Conservation (phyloP, 805 yeast species). For the Candida piceae region DNA sequence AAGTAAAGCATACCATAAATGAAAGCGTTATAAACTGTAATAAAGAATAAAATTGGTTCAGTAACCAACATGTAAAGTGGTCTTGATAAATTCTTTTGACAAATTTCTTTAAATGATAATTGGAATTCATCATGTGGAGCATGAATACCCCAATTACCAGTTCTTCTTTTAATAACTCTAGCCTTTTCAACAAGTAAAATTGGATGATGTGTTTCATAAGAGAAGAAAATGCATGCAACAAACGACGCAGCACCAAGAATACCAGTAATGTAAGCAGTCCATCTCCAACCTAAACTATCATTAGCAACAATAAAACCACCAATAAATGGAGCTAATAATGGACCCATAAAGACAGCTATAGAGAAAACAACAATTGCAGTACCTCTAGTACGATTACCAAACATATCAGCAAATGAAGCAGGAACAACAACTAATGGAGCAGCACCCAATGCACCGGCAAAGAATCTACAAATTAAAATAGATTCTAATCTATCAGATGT, state of each 20-base stretch:
- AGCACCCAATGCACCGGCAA: slow-evolving; percentile 78
- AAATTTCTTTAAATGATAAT: slow-evolving; percentile 52
- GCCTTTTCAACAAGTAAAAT: slow-evolving; percentile 62
- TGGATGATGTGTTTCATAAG: slow-evolving; percentile 71
- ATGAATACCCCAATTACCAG: slow-evolving; percentile 79
- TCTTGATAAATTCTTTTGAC: slow-evolving; percentile 57
- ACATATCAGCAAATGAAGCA: slow-evolving; percentile 82
- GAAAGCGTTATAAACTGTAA: slow-evolving; percentile 70
- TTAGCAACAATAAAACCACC: slow-evolving; percentile 63
- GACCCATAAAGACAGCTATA: slow-evolving; percentile 72
- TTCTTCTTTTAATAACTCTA: slow-evolving; percentile 50
- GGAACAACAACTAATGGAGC: slow-evolving; percentile 85
- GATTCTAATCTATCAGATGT: slow-evolving; percentile 77
- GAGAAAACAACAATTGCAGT: slow-evolving; percentile 68
- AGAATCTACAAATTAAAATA: slow-evolving; percentile 69
- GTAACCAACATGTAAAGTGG: slow-evolving; percentile 62
- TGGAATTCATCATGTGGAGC: slow-evolving; percentile 69
- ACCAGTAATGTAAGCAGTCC: slow-evolving; percentile 72
- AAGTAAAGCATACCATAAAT: slow-evolving; percentile 76
- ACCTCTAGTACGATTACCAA: slow-evolving; percentile 62
- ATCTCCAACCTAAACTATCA: slow-evolving; percentile 68
- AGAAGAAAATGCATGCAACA: slow-evolving; percentile 37
- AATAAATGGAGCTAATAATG: slow-evolving; percentile 75
- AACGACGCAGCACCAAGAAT: slow-evolving; percentile 43
- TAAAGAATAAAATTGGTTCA: slow-evolving; percentile 68